Evolutionary conservation across 805 yeast genomes (phyloP).

Genomic region (Pichia gijzeniarum): DNA sequence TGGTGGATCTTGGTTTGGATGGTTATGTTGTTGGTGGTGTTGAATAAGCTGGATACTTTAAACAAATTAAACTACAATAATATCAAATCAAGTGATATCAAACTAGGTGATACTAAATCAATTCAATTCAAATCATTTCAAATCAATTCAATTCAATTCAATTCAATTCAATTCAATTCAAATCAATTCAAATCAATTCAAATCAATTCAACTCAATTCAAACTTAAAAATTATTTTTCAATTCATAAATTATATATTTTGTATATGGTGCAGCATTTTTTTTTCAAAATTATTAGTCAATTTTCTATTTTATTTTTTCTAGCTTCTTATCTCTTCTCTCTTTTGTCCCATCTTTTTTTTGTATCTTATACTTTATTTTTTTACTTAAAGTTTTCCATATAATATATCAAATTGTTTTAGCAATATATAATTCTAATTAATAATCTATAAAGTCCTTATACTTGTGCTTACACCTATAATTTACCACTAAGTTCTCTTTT

Average conservation of each 20-base stretch:
- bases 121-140: no score
- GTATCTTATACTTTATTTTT: not conserved
- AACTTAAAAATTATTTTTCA: no score
- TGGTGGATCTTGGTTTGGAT: not conserved
- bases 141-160: no score
- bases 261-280: not conserved
- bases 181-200: no score
- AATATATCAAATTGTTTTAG: not conserved
- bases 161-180: no score
- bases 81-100: not conserved
- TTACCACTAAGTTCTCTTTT: constrained; percentile 32
- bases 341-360: not conserved
- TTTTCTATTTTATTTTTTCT: not conserved
- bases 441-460: not conserved
- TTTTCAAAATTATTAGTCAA: not conserved
- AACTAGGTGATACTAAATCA: no score
- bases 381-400: not conserved
- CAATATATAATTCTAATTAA: not conserved
- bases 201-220: no score
- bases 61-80: not conserved
- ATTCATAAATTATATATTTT: no score
- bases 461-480: constrained; percentile 4
- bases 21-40: constrained; percentile 9
- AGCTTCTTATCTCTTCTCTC: not conserved
- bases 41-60: not conserved